phyloP scores from a whole-genome alignment of 2,329 filamentous ascomycete species.

The Ceratocystis colombiana region DNA sequence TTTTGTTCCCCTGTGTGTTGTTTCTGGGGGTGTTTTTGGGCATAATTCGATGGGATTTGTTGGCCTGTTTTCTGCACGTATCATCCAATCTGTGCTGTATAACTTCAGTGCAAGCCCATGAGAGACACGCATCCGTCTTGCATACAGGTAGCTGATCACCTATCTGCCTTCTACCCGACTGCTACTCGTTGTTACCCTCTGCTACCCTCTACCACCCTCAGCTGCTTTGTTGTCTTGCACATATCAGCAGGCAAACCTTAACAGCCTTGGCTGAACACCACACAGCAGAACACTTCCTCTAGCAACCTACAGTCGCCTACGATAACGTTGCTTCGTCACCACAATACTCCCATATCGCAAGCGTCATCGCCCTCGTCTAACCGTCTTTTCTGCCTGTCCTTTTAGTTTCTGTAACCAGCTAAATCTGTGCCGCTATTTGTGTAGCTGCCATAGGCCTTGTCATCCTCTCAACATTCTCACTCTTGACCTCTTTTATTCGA shows the following conservation, averaged over 20 bases:
- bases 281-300: neutral
- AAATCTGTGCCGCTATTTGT: neutral
- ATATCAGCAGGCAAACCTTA: neutral
- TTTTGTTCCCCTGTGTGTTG: neutral
- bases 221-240: neutral
- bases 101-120: neutral
- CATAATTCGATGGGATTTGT: neutral
- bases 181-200: too few species aligned
- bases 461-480: neutral
- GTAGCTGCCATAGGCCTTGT: neutral
- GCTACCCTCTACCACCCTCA: neutral
- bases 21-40: neutral
- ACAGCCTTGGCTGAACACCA: neutral
- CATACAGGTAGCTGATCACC: conserved; percentile 5
- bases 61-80: neutral
- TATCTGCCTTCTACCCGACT: neutral
- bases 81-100: neutral
- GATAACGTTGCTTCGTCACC: neutral
- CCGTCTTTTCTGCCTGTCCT: neutral
- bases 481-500: neutral
- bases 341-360: neutral
- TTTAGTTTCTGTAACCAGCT: neutral
- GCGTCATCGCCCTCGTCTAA: neutral
- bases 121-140: conserved; percentile 9
- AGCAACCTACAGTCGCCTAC: too few species aligned